Evolutionary conservation across 129 eudicot species (phyloP).

Genomic region (Pittosporum tobira): DNA sequence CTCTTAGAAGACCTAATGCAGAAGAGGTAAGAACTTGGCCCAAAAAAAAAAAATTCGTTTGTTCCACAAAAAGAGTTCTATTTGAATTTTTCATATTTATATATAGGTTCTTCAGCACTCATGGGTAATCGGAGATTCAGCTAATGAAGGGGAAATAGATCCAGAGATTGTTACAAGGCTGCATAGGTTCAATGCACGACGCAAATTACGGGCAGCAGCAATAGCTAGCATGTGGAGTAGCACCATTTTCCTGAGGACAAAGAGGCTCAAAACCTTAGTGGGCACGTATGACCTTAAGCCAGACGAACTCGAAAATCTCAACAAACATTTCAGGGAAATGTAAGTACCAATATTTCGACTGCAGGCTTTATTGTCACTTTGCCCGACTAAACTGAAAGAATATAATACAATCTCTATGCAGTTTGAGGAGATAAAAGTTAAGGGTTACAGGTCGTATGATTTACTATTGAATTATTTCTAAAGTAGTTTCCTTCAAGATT

Average conservation of each 20-base stretch:
- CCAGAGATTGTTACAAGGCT: conserved; percentile 66
- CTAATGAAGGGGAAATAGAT: conserved; percentile 64
- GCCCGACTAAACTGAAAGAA: no score
- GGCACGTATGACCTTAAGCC: conserved; percentile 75
- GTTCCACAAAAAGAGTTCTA: no score
- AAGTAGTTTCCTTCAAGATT: not conserved
- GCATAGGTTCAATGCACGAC: conserved; percentile 67
- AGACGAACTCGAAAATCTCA: conserved; percentile 60
- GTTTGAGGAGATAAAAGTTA: no score
- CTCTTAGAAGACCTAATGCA: conserved; percentile 63
- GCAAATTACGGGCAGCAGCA: conserved; percentile 82
- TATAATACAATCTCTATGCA: no score
- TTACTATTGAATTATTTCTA: no score
- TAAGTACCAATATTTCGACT: conserved; percentile 14
- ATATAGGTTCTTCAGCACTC: conserved; percentile 63
- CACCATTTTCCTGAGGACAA: conserved; percentile 70
- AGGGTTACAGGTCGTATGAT: no score
- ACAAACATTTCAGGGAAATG: conserved; percentile 58
- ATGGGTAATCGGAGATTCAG: conserved; percentile 74
- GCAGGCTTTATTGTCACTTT: not conserved
- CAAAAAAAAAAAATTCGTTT: not conserved
- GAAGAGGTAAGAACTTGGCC: conserved; percentile 33
- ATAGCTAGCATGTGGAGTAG: conserved; percentile 76
- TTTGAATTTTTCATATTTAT: not conserved
- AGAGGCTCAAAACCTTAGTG: conserved; percentile 61